phyloP scores from a whole-genome alignment of 306 rosid genomes.

The Cajanus cajan region DNA sequence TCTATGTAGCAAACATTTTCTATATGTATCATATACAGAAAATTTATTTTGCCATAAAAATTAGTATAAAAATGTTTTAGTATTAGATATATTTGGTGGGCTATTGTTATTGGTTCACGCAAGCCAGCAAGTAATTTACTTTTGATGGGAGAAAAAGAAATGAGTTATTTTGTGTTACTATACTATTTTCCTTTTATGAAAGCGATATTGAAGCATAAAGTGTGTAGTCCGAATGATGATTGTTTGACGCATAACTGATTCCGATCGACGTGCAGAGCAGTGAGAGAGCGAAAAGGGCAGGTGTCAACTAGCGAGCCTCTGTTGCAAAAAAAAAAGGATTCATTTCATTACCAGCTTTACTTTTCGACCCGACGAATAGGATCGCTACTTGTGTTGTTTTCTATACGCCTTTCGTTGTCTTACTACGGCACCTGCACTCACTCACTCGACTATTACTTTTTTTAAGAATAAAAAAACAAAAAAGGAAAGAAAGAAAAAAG shows the following conservation, averaged over 20 bases:
- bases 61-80: no score
- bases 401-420: constrained; percentile 15
- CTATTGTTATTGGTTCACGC: not conserved
- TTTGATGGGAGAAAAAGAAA: not conserved
- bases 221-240: not conserved
- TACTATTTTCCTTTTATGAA: not conserved
- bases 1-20: no score
- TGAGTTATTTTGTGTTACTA: not conserved
- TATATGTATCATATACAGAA: no score
- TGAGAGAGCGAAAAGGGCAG: constrained; percentile 41
- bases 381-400: constrained; percentile 13
- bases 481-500: not conserved
- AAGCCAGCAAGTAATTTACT: not conserved
- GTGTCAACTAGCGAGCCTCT: constrained; percentile 45
- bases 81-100: no score
- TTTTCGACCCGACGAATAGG: constrained; percentile 33
- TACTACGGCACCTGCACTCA: not conserved
- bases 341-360: not conserved
- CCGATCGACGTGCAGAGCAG: constrained; percentile 45
- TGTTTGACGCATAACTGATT: constrained; percentile 24
- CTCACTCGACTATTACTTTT: not conserved
- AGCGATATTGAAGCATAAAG: not conserved
- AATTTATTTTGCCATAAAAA: no score
- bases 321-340: constrained; percentile 27
- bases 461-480: not conserved